Evolutionary conservation across 108 stramenopile genomes (phyloP).

Genomic region (Discostella stelligeroides): DNA sequence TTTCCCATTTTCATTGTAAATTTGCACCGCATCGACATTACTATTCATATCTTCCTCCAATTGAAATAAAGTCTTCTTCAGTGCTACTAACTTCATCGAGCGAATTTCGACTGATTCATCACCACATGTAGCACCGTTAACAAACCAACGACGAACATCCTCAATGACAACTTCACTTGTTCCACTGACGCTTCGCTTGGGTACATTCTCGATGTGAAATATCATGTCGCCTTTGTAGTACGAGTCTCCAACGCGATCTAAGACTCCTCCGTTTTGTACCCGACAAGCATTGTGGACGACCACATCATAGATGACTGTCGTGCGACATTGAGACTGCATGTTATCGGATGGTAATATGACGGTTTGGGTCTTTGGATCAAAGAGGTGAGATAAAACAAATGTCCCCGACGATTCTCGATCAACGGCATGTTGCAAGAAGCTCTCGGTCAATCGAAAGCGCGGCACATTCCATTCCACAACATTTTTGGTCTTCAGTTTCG

Average conservation of each 20-base stretch:
- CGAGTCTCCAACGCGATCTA: conserved; percentile 6
- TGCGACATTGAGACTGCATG: conserved; percentile 28
- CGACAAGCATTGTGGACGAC: conserved; percentile 15
- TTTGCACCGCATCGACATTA: neutral
- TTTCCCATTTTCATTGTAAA: conserved; percentile 4
- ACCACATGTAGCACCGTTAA: conserved; percentile 8
- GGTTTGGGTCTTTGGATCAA: conserved; percentile 3
- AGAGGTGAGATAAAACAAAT: conserved; percentile 16
- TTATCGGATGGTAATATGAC: conserved; percentile 20
- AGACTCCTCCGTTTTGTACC: conserved; percentile 10
- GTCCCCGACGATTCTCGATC: conserved; percentile 3
- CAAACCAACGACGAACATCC: conserved; percentile 30
- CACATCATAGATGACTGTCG: conserved; percentile 15
- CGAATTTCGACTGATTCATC: conserved; percentile 10
- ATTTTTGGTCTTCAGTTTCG: neutral
- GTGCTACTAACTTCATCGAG: neutral
- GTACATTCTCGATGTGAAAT: conserved; percentile 20
- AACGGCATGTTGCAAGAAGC: conserved; percentile 12
- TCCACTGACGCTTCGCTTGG: conserved; percentile 12
- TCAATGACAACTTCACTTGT: neutral
- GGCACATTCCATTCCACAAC: neutral
- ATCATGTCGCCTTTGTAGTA: conserved; percentile 32
- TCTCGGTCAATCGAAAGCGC: conserved; percentile 18
- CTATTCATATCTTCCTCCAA: conserved; percentile 20
- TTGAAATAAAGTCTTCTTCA: conserved; percentile 13